Base-by-base conservation (phyloP, 768 basidiomycete genomes). In the Psilocybe cyanescens region DNA sequence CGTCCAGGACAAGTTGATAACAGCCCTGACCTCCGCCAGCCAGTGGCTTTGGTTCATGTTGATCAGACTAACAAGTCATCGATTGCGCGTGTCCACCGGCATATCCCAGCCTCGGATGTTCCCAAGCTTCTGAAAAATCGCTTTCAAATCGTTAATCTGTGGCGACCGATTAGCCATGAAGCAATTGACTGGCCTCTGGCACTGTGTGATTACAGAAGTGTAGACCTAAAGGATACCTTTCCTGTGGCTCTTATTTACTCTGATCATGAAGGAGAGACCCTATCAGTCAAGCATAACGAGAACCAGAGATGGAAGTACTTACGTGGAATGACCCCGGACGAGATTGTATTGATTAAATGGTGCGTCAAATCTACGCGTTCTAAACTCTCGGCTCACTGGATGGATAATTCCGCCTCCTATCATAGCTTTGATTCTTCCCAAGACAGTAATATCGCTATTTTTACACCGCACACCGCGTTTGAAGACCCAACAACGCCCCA, bases 381-480 rank as follows among this genome's bases (percentile, higher is more conserved):
- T 24, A 24, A 24, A 24, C 24, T 24, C 17, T 4, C 35, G 47
- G 47, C 8, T 28, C n/a, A 48, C 47, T 48, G 30, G n/a, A 28
- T n/a, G 16, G n/a, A n/a, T 47, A n/a, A 8, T 31, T 50, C 19
- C 48, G 6, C 19, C 6, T 28, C 16, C 1, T 47, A 1, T 54
- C 1, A 24, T 48, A 71, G 68, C 57, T 64, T 59, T 31, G 70
- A 70, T 58, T 75, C 76, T 0, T 29, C 74, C 19, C 68, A 78
- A 53, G 77, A 80, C 57, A 80, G 77, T 0, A 78, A 76, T 59
- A 79, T 83, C 12, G 84, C 86, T 1, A 66, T 76, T 11, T 79
- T 87, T 55, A 85, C 86, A 0, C 85, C 87, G 2, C 88, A 89
- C 64, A 84, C 84, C 17, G 85, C 77, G 1, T 88, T 88, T 69